Base-by-base conservation (phyloP, 805 yeast genomes). In the Clavispora santaluciae region DNA sequence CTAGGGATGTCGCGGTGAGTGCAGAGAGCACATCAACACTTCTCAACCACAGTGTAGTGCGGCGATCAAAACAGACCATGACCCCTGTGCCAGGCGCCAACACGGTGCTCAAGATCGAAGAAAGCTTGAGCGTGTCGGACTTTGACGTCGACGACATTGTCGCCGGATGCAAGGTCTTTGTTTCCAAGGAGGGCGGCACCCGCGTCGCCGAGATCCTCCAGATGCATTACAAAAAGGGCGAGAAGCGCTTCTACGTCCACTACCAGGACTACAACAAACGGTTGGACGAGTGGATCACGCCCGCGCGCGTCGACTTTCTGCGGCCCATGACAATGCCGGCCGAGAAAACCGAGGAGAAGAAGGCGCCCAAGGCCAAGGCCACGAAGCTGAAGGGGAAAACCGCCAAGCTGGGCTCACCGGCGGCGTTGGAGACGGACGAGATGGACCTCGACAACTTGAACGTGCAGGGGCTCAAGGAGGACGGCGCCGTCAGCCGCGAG, bases 211-310 rank as follows among this genome's bases (percentile, higher is more conserved):
- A 93, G 59, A 79, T 93, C 33, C 66, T 93, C 34, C 87, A 90
- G 15, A 74, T 79, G 37, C 87, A 86, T 46, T 63, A 75, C 35
- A 80, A 86, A 54, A 83, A 88, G 58, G 87, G 90, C 11, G 77
- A 84, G 45, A 78, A 80, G 23, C 86, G 79, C 49, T 90, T 83
- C 61, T 93, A 93, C 59, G 96, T 93, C 22, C 99, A 93, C 62
- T 93, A 89, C 65, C 87, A 81, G 39, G 96, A 90, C 51, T 93
- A 83, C 70, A 93, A 93, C 69, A 93, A 93, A 47, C 84, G 99
- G 61, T 73, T 93, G 51, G 99, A 93, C 66, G 99, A 93, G 61
- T 91, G 98, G 98, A 78, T 93, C 6, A 70, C 75, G 16, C 71
- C 78, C 4, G 81, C 79, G 26, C 73, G 95, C 39, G 80, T 93